Percentiles rank a stretch among this genome's conserved stretches.
Evolutionary conservation across 2,329 filamentous ascomycete species (phyloP).

Genomic region (Pyricularia pennisetigena): DNA sequence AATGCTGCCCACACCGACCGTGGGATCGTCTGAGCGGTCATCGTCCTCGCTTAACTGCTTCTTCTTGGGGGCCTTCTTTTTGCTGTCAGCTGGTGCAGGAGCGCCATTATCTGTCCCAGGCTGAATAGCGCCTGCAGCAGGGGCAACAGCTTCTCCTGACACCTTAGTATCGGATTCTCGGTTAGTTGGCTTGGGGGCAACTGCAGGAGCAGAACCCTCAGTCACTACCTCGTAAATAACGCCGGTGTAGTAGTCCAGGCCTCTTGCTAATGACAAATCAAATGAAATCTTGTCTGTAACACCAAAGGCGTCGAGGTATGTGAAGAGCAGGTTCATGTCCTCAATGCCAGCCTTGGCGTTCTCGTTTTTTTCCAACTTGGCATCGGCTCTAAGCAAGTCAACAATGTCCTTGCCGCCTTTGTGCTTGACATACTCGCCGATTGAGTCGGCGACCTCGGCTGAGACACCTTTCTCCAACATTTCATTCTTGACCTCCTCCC

Average conservation of each 20-base stretch:
- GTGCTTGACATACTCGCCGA: slow-evolving; percentile 64
- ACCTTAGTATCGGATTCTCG: neutral
- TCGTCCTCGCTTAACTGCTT: slow-evolving; percentile 36
- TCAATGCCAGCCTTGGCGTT: slow-evolving; percentile 70
- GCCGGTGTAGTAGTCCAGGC: slow-evolving; percentile 50
- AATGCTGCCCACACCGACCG: slow-evolving; percentile 75
- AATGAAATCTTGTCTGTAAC: slow-evolving; percentile 71
- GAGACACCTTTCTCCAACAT: slow-evolving; percentile 88
- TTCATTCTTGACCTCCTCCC: slow-evolving; percentile 81
- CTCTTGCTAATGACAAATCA: slow-evolving; percentile 81
- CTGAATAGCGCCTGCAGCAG: neutral
- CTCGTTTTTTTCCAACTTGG: slow-evolving; percentile 58
- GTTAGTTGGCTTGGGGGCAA: slow-evolving; percentile 16
- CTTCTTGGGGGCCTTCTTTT: slow-evolving; percentile 25
- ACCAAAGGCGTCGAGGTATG: slow-evolving; percentile 71
- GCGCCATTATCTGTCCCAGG: neutral
- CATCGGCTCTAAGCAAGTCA: slow-evolving; percentile 56
- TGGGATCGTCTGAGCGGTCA: slow-evolving; percentile 70
- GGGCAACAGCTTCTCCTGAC: neutral
- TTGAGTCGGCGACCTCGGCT: slow-evolving; percentile 69
- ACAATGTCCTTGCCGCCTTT: slow-evolving; percentile 49
- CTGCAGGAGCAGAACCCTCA: slow-evolving; percentile 21
- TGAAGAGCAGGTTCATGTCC: slow-evolving; percentile 72
- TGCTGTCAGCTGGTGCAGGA: neutral
- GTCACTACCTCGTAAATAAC: slow-evolving; percentile 78